phyloP scores from a whole-genome alignment of 495 filamentous ascomycete genomes.

The Pseudevernia furfuracea region DNA sequence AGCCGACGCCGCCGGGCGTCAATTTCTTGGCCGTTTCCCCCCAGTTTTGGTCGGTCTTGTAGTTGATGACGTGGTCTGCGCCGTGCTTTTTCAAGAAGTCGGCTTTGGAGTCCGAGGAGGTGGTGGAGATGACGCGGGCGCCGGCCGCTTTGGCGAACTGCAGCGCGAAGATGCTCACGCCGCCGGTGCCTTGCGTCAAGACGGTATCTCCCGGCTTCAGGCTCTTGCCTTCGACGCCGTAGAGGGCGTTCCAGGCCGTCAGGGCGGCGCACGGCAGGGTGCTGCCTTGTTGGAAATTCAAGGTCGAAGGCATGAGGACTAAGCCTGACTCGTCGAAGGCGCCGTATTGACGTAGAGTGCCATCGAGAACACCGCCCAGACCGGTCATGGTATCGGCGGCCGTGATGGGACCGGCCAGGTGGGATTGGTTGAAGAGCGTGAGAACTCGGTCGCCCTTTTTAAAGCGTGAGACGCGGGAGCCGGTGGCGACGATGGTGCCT shows the following conservation, averaged over 20 bases:
- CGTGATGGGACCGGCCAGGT: constrained; percentile 54
- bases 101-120: constrained; percentile 59
- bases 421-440: constrained; percentile 74
- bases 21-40: constrained; percentile 64
- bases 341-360: constrained; percentile 64
- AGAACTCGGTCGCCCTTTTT: constrained; percentile 63
- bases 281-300: constrained; percentile 55
- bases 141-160: constrained; percentile 81
- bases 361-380: constrained; percentile 64
- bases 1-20: constrained; percentile 51
- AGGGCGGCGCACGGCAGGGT: constrained; percentile 67
- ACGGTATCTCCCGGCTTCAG: constrained; percentile 64
- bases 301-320: constrained; percentile 54
- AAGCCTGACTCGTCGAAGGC: constrained; percentile 63
- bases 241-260: constrained; percentile 79
- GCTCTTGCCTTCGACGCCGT: constrained; percentile 50
- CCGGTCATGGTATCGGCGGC: constrained; percentile 41
- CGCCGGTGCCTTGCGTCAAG: constrained; percentile 74
- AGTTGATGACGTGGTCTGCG: constrained; percentile 74
- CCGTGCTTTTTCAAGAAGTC: constrained; percentile 62
- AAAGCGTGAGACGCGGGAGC: constrained; percentile 58
- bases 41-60: constrained; percentile 63
- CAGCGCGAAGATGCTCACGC: constrained; percentile 64
- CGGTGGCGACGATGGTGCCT: constrained; percentile 62
- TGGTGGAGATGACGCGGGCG: constrained; percentile 73